Percentiles rank a stretch among this genome's conserved stretches.
Conservation (phyloP, 805 yeast species). For the Kazachstania bromeliacearum region DNA sequence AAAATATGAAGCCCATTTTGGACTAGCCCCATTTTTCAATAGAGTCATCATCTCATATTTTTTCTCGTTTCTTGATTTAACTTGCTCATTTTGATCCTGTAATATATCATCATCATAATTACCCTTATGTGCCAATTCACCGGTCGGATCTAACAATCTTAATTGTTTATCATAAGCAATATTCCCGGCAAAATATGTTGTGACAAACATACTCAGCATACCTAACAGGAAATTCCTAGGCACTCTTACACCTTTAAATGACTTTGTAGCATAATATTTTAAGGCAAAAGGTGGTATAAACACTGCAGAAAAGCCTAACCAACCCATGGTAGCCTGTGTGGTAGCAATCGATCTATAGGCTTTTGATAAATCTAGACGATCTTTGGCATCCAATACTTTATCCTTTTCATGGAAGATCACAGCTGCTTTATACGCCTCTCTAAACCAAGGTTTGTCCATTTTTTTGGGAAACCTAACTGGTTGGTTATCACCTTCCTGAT, state of each 20-base stretch:
- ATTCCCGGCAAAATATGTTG: conserved; percentile 28
- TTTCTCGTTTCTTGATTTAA: conserved; percentile 14
- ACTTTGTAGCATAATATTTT: conserved; percentile 28
- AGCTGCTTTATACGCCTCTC: conserved; percentile 36
- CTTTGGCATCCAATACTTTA: conserved; percentile 32
- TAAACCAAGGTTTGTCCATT: conserved; percentile 25
- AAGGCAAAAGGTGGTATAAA: conserved; percentile 36
- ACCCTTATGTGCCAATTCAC: conserved; percentile 16
- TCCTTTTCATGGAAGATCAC: conserved; percentile 43
- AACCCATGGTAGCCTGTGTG: conserved; percentile 31
- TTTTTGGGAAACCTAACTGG: conserved; percentile 3
- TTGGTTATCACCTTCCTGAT: too few relatives aligned
- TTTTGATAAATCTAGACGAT: conserved; percentile 35
- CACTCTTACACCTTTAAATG: conserved; percentile 32
- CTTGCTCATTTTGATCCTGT: not conserved
- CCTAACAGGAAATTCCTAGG: conserved; percentile 36
- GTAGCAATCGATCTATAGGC: conserved; percentile 32
- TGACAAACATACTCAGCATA: conserved; percentile 30
- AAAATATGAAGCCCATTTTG: conserved; percentile 46
- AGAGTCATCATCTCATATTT: conserved; percentile 29
- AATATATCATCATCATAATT: conserved; percentile 9
- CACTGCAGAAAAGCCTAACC: conserved; percentile 35
- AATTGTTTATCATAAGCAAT: conserved; percentile 29
- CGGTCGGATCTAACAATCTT: conserved; percentile 15
- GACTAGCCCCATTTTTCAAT: conserved; percentile 27